These are phyloP conservation scores for Schwanniomyces yamadae DNA, from an alignment of 805 yeast species.

Conservation along the genomic window DNA sequence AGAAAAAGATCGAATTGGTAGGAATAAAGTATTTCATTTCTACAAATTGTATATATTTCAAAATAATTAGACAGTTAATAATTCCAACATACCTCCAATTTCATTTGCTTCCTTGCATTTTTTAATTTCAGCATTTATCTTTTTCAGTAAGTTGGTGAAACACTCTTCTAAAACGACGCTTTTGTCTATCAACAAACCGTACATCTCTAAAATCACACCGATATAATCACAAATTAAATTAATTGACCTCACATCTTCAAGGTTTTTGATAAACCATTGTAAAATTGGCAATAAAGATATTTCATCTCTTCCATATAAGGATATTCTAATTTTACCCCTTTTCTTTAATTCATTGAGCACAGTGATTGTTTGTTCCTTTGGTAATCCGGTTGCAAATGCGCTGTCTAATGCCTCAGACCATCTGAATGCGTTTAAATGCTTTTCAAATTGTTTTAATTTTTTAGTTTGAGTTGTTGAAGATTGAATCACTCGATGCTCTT, in stretches of 20 bases:
- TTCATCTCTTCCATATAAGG: slow-evolving; percentile 82
- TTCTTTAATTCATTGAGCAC: slow-evolving; percentile 82
- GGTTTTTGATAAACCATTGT: slow-evolving; percentile 73
- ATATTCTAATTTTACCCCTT: slow-evolving; percentile 84
- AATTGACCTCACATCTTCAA: slow-evolving; percentile 77
- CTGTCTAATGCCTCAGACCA: slow-evolving; percentile 92
- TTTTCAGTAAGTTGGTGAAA: slow-evolving; percentile 56
- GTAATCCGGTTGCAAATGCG: slow-evolving; percentile 76
- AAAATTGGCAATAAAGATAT: slow-evolving; percentile 79
- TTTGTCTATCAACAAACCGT: slow-evolving; percentile 68
- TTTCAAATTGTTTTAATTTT: slow-evolving; percentile 79
- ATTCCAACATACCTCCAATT: slow-evolving; percentile 90
- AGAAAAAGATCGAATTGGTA: slow-evolving; percentile 15
- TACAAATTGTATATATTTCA: slow-evolving; percentile 3
- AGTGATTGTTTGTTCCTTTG: slow-evolving; percentile 77
- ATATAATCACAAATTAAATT: slow-evolving; percentile 65
- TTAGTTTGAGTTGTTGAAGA: slow-evolving; percentile 54
- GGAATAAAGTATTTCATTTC: slow-evolving; percentile 1
- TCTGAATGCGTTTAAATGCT: slow-evolving; percentile 77
- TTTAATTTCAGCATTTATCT: slow-evolving; percentile 65
- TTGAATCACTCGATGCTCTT: slow-evolving; percentile 68
- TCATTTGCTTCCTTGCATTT: slow-evolving; percentile 85
- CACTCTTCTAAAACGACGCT: slow-evolving; percentile 78
- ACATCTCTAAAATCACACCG: slow-evolving; percentile 68
- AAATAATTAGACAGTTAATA: slow-evolving; percentile 53